Evolutionary conservation across 768 basidiomycete genomes (phyloP).

Genomic region (Termitomyces sp.): DNA sequence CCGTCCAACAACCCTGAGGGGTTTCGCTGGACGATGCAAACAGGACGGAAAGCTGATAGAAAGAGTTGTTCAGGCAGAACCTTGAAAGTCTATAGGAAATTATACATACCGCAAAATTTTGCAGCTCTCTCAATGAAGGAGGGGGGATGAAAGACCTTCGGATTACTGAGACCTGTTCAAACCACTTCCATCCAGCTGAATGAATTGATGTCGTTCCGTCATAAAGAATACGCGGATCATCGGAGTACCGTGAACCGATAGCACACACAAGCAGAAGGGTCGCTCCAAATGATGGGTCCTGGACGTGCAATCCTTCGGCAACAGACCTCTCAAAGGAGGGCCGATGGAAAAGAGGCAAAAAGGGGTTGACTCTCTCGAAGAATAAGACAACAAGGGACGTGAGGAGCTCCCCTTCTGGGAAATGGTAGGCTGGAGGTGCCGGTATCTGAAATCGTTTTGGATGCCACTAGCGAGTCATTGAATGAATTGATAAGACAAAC

Average conservation of each 20-base stretch:
- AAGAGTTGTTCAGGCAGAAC: not conserved
- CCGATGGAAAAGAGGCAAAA: conserved; percentile 67
- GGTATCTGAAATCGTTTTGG: conserved; percentile 18
- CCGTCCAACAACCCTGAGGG: conserved; percentile 56
- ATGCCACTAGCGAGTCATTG: conserved; percentile 26
- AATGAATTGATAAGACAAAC: not conserved
- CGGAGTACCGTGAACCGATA: conserved; percentile 50
- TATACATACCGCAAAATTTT: conserved; percentile 53
- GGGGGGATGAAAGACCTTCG: conserved; percentile 53
- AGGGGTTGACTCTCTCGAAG: conserved; percentile 51
- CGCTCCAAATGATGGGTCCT: conserved; percentile 44
- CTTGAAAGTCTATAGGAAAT: conserved; percentile 8
- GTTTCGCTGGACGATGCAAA: conserved; percentile 44
- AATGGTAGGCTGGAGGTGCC: conserved; percentile 28
- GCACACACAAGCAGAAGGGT: conserved; percentile 64
- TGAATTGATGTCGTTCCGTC: conserved; percentile 36
- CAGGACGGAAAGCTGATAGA: conserved; percentile 38
- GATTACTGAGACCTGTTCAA: conserved; percentile 58
- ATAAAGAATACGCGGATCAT: conserved; percentile 57
- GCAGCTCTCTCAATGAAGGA: conserved; percentile 67
- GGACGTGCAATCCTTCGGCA: conserved; percentile 42
- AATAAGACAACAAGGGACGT: conserved; percentile 55
- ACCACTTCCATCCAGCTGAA: conserved; percentile 62
- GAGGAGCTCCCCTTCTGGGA: conserved; percentile 52
- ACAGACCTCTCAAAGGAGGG: conserved; percentile 59